Base-by-base conservation (phyloP, 2,329 filamentous ascomycete species). In the Pleomassaria siparia region DNA sequence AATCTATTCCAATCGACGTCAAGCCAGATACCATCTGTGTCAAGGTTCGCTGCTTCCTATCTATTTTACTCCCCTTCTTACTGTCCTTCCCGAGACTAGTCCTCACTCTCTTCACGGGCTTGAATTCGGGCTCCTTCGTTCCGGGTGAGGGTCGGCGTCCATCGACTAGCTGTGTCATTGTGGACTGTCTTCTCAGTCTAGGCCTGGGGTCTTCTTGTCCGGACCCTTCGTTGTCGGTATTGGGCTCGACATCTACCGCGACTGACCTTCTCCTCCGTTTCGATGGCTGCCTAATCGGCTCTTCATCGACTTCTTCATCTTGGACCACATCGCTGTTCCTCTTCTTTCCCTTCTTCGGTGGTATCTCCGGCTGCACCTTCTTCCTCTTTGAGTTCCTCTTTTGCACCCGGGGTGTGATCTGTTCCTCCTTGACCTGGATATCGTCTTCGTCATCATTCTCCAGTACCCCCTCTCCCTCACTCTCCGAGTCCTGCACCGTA, bases 1-100 rank as follows among this genome's bases (percentile, higher is more conserved):
- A 61, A 28, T 40, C 13, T 33, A 50, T 36, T 39, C 60, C 30
- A 5, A 56, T 16, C 2, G 53, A 40, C 8, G 43, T 54, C 49
- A 67, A 54, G 1, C 61, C 55, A 15, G 61, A 63, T 15, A 70
- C 51, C 64, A 70, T 70, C 33, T 70, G 67, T 9, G 67, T 70
- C 43, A 70, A 52, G 1, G 67, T 70, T 12, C 55, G 56, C 41
- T 70, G 67, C 40, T 59, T 54, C 16, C 42, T 40, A 43, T 62
- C 59, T 15, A 54, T 57, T 15, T 30, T 49, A 15, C 35, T 47
- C n/a, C 43, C 47, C 37, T 45, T 56, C 20, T 45, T 48, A 26
- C 29, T 50, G 2, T 24, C 43, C 20, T 50, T 54, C 11, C 58
- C 44, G 60, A 54, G 62, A 16, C 59, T 67, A 35, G 43, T 45